Percentiles rank a stretch among this genome's conserved stretches.
These are phyloP conservation scores for Trichoderma reesei DNA, from an alignment of 495 filamentous ascomycete genomes.

Conservation along the genomic window DNA sequence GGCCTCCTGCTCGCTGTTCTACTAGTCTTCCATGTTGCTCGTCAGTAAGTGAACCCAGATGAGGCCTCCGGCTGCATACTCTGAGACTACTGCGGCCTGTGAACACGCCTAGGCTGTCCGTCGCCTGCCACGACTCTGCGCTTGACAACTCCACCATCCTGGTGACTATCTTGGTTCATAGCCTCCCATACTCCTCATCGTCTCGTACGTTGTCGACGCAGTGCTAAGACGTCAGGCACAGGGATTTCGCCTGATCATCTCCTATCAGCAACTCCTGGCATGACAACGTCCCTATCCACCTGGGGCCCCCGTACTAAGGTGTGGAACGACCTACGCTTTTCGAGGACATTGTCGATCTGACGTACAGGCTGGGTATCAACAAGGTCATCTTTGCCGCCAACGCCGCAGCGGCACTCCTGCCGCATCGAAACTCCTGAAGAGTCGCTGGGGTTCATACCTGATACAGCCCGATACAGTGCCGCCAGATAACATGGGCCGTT, in stretches of 20 bases:
- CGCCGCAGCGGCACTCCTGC: conserved; percentile 14
- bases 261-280: conserved; percentile 20
- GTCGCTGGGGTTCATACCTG: conserved; percentile 13
- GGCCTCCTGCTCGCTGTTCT: not conserved
- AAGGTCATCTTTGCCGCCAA: conserved; percentile 24
- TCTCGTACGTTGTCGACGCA: conserved; percentile 19
- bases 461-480: conserved; percentile 10
- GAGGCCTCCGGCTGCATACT: not conserved
- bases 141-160: not conserved
- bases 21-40: not conserved
- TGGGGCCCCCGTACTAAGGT: conserved; percentile 15
- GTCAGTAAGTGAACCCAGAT: not conserved
- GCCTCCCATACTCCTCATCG: conserved; percentile 21
- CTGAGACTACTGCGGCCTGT: conserved; percentile 9
- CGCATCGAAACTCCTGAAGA: conserved; percentile 11
- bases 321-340: conserved; percentile 20
- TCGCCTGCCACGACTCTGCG: conserved; percentile 14
- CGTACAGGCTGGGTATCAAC: conserved; percentile 40
- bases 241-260: conserved; percentile 22
- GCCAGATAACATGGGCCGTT: not conserved
- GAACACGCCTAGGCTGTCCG: conserved; percentile 11
- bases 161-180: conserved; percentile 17
- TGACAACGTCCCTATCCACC: conserved; percentile 17
- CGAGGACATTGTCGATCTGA: conserved; percentile 25
- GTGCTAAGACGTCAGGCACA: conserved; percentile 14